Evolutionary conservation across 139 green algal species (phyloP).

Genomic region (Coccomyxa sp.): DNA sequence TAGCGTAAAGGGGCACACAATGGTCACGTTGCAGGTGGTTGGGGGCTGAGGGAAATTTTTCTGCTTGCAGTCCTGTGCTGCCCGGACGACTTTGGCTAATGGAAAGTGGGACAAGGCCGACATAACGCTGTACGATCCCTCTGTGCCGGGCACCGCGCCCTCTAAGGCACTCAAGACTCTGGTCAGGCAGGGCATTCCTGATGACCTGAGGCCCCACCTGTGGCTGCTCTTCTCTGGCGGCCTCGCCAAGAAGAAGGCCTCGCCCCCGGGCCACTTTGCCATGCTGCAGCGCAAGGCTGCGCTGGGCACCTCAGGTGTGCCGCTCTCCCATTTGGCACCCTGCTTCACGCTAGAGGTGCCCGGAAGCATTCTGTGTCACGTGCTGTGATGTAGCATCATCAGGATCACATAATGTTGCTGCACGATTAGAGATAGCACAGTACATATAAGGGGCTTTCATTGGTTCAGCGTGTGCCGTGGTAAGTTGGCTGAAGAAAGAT

Average conservation of each 20-base stretch:
- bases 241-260: not conserved
- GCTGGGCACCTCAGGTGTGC: not conserved
- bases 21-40: not conserved
- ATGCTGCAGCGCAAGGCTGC: not conserved
- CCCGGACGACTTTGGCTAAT: conserved; percentile 5
- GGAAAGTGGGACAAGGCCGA: not conserved
- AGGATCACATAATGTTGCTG: no score
- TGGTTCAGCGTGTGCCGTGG: no score
- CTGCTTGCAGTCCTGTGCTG: not conserved
- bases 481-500: no score
- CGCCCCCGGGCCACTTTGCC: conserved; percentile 3
- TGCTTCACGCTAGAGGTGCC: no score
- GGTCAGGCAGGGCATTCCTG: conserved; percentile 28
- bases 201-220: conserved; percentile 14
- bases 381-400: no score
- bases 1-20: no score
- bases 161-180: conserved; percentile 28
- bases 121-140: not conserved
- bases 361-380: no score
- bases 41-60: not conserved
- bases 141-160: not conserved
- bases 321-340: no score
- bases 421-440: no score
- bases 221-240: conserved; percentile 36
- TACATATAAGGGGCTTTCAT: no score